Evolutionary conservation across 768 basidiomycete species (phyloP).

Genomic region (Termitomyces sp.): DNA sequence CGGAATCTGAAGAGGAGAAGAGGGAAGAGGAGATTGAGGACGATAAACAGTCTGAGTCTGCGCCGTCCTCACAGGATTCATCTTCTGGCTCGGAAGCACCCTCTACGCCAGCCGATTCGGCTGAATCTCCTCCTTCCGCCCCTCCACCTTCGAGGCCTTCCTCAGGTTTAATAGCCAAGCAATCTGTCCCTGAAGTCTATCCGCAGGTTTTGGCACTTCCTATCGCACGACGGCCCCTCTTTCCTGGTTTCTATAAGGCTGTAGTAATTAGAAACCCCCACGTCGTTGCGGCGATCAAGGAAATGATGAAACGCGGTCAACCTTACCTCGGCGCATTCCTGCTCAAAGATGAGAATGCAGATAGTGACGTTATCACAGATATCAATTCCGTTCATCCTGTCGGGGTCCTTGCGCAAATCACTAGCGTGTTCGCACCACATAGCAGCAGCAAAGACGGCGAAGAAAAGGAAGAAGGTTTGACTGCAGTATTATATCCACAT

Average conservation of each 20-base stretch:
- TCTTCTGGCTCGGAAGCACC: slow-evolving; percentile 13
- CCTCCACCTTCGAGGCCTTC: slow-evolving; percentile 19
- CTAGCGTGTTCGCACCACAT: slow-evolving; percentile 75
- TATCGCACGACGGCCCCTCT: slow-evolving; percentile 90
- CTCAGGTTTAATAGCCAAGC: slow-evolving; percentile 65
- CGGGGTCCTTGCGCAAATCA: slow-evolving; percentile 96
- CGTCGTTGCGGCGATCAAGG: slow-evolving; percentile 91
- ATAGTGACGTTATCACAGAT: slow-evolving; percentile 89
- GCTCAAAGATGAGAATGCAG: slow-evolving; percentile 88
- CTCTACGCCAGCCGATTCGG: slow-evolving; percentile 15
- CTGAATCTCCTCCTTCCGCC: slow-evolving; percentile 12
- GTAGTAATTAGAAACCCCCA: slow-evolving; percentile 88
- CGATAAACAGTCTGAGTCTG: slow-evolving; percentile 12
- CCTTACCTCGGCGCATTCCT: slow-evolving; percentile 97
- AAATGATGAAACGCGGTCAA: slow-evolving; percentile 95
- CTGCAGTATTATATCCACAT: slow-evolving; percentile 92
- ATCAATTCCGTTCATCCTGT: slow-evolving; percentile 85
- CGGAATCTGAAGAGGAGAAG: slow-evolving; percentile 8
- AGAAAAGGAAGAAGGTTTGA: slow-evolving; percentile 83
- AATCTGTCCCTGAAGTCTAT: slow-evolving; percentile 84
- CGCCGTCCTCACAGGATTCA: slow-evolving; percentile 11
- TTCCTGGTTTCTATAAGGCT: slow-evolving; percentile 98
- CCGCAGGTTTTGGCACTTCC: slow-evolving; percentile 94
- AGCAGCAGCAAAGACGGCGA: slow-evolving; percentile 40
- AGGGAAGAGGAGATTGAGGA: slow-evolving; percentile 6